A percentile compares a stretch with the other conserved stretches of the same genome.
Conservation (phyloP, 164 flowering plant species). For the Annona cherimola region DNA sequence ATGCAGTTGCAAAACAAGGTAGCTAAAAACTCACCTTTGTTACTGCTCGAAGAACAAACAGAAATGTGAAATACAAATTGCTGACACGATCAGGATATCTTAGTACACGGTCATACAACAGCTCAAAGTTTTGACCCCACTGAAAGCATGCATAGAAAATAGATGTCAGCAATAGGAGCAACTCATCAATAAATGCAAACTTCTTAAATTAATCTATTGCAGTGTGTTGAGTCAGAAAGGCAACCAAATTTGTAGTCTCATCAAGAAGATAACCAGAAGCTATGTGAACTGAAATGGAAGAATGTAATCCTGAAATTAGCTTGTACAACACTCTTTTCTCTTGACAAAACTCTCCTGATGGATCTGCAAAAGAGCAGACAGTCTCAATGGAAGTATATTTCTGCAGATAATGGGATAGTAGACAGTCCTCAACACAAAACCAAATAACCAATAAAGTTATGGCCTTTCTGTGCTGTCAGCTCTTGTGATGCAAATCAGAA, state of each 20-base stretch:
- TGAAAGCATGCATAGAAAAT: slow-evolving; percentile 24
- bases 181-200: neutral
- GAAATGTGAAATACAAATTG: slow-evolving; percentile 89
- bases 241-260: slow-evolving; percentile 47
- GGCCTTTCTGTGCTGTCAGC: neutral
- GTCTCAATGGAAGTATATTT: neutral
- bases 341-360: slow-evolving; percentile 74
- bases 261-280: slow-evolving; percentile 91
- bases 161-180: neutral
- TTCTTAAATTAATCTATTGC: neutral
- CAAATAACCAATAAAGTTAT: neutral
- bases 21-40: slow-evolving; percentile 51
- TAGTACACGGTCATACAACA: slow-evolving; percentile 82
- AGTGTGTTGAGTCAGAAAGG: neutral
- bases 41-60: slow-evolving; percentile 93
- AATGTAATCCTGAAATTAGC: slow-evolving; percentile 88
- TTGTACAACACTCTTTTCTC: slow-evolving; percentile 81
- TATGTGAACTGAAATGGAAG: slow-evolving; percentile 86
- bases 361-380: slow-evolving; percentile 37
- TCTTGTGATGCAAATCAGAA: neutral
- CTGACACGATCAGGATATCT: slow-evolving; percentile 80
- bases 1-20: neutral
- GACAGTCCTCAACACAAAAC: neutral
- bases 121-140: slow-evolving; percentile 82
- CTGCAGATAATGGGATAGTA: neutral